Evolutionary conservation across 768 basidiomycete species (phyloP).

Genomic region (Podaxis pistillaris): DNA sequence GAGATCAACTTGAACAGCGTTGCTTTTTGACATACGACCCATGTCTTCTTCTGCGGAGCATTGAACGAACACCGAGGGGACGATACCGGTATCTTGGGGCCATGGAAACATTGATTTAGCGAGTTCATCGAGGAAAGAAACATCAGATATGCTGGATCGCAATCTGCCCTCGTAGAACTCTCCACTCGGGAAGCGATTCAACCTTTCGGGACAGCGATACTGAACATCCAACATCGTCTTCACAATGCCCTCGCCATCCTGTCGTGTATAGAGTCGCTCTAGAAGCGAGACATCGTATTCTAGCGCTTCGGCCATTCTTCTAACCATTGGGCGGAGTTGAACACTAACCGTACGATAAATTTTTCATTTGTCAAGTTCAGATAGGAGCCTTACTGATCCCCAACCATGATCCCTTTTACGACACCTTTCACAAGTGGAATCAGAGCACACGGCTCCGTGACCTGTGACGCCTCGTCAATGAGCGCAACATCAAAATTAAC

Average conservation of each 20-base stretch:
- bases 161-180: conserved; percentile 63
- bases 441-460: conserved; percentile 63
- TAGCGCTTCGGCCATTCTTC: conserved; percentile 54
- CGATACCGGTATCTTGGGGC: conserved; percentile 40
- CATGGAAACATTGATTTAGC: conserved; percentile 51
- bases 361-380: background rate
- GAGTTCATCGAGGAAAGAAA: conserved; percentile 36
- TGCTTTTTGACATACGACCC: conserved; percentile 60
- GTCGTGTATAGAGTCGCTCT: conserved; percentile 53
- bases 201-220: conserved; percentile 59
- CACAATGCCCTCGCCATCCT: conserved; percentile 30
- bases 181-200: conserved; percentile 59
- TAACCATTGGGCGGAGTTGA: conserved; percentile 65
- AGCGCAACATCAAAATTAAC: conserved; percentile 58
- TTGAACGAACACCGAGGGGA: conserved; percentile 58
- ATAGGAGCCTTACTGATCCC: conserved; percentile 57
- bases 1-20: conserved; percentile 55
- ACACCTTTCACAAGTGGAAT: conserved; percentile 70
- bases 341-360: conserved; percentile 39
- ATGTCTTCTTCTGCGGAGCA: conserved; percentile 58
- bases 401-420: conserved; percentile 56
- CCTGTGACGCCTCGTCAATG: conserved; percentile 71
- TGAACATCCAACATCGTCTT: conserved; percentile 71
- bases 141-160: conserved; percentile 40
- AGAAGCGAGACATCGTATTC: conserved; percentile 61